phyloP scores from a whole-genome alignment of 1,139 yeast genomes.

The Candida neerlandica region DNA sequence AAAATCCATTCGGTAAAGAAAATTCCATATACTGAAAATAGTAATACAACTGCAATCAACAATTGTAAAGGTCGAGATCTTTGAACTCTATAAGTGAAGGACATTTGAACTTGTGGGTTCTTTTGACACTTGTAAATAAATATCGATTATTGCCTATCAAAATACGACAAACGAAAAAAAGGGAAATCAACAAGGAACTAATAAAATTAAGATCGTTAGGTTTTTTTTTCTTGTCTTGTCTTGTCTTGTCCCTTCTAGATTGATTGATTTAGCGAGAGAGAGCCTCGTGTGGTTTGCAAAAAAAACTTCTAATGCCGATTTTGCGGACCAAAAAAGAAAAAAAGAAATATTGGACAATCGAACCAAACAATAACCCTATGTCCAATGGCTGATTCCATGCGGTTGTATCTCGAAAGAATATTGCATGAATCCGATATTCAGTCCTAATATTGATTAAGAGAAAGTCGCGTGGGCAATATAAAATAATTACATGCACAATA shows the following conservation, averaged over 20 bases:
- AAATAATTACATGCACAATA: too few relatives aligned
- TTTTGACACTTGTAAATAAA: neutral
- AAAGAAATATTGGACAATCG: too few relatives aligned
- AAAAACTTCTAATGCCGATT: neutral
- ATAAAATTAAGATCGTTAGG: neutral
- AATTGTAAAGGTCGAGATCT: constrained; percentile 16
- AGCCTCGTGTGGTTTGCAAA: neutral
- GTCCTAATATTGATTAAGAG: too few relatives aligned
- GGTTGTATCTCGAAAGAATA: too few relatives aligned
- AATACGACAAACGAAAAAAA: neutral
- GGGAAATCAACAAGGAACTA: neutral
- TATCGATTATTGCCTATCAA: neutral
- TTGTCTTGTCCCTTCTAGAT: too few relatives aligned
- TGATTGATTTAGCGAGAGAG: neutral
- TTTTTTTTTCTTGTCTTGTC: neutral
- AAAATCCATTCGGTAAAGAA: constrained; percentile 9
- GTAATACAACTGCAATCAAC: constrained; percentile 9
- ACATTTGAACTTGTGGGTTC: constrained; percentile 6
- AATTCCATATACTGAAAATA: constrained; percentile 9
- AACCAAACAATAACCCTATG: too few relatives aligned
- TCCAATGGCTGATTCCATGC: too few relatives aligned
- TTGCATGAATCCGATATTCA: too few relatives aligned
- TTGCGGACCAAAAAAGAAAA: neutral
- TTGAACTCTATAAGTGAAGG: constrained; percentile 9
- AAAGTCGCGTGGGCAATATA: too few relatives aligned